phyloP scores from a whole-genome alignment of 73 alveolate species.

The Paramecium bursaria region DNA sequence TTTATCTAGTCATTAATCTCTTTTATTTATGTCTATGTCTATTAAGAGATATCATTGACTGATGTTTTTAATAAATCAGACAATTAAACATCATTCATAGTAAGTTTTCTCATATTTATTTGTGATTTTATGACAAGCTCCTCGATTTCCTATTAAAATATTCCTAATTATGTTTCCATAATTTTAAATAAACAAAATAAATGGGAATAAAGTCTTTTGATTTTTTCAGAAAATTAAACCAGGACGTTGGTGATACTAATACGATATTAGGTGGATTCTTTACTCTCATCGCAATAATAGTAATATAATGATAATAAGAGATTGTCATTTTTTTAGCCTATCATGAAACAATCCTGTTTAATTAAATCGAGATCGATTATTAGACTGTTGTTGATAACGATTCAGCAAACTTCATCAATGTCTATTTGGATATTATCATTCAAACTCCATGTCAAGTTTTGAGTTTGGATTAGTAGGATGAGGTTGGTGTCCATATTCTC shows the following conservation, averaged over 20 bases:
- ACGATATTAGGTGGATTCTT: slow-evolving; percentile 64
- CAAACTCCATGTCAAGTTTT: slow-evolving; percentile 7
- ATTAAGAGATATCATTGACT: no score
- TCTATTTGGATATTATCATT: slow-evolving; percentile 29
- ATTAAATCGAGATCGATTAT: slow-evolving; percentile 19
- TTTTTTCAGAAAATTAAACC: slow-evolving; percentile 63
- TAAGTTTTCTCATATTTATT: no score
- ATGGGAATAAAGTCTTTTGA: slow-evolving; percentile 62
- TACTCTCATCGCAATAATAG: slow-evolving; percentile 58
- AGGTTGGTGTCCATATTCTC: slow-evolving; percentile 41
- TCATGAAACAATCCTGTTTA: slow-evolving; percentile 20
- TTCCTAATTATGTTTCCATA: no score
- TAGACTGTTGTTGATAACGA: slow-evolving; percentile 58
- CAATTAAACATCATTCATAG: no score
- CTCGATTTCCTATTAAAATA: no score
- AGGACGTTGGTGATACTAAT: slow-evolving; percentile 65
- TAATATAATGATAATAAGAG: slow-evolving; percentile 1
- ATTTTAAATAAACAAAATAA: no score
- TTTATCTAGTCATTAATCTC: no score
- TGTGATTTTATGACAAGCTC: no score
- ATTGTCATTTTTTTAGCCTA: background rate
- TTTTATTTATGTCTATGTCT: no score
- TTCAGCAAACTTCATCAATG: slow-evolving; percentile 16
- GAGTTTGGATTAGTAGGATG: slow-evolving; percentile 52
- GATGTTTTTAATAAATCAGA: no score